A percentile compares a stretch with the other conserved stretches of the same genome.
Evolutionary conservation across 305 asterid species (phyloP).

Genomic region (Stenogyne calaminthoides): DNA sequence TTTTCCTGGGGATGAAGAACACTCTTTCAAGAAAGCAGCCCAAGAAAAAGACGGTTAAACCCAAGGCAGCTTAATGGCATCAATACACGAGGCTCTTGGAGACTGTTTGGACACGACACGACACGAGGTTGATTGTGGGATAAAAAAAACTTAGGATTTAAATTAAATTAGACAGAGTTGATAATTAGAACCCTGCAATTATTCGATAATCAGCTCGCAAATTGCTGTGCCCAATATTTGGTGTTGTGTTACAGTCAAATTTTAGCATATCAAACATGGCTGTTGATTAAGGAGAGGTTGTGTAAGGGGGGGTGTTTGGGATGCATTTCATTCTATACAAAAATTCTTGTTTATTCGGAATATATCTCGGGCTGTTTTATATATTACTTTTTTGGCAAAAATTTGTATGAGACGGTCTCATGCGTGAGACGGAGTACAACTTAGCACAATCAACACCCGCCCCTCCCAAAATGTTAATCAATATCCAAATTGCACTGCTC

Average conservation of each 20-base stretch:
- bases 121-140: background rate
- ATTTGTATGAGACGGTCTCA: too few species aligned
- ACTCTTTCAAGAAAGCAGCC: constrained; percentile 60
- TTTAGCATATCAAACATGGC: background rate
- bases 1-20: constrained; percentile 76
- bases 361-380: background rate
- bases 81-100: constrained; percentile 7
- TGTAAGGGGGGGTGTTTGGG: background rate
- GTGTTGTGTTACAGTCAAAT: background rate
- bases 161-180: constrained; percentile 27
- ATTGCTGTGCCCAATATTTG: background rate
- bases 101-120: constrained; percentile 22
- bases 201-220: background rate
- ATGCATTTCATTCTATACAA: background rate
- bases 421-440: too few species aligned
- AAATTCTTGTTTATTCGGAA: background rate
- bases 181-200: background rate
- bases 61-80: constrained; percentile 60
- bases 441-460: too few species aligned
- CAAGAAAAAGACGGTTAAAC: constrained; percentile 59
- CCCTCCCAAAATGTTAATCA: too few species aligned
- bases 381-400: background rate
- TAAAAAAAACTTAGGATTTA: constrained; percentile 14
- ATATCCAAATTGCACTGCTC: too few species aligned
- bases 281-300: background rate